Evolutionary conservation across 129 eudicot species (phyloP), one percentile per base, ranked within the genome.

Genomic region (Chrysanthemum makinoi): DNA sequence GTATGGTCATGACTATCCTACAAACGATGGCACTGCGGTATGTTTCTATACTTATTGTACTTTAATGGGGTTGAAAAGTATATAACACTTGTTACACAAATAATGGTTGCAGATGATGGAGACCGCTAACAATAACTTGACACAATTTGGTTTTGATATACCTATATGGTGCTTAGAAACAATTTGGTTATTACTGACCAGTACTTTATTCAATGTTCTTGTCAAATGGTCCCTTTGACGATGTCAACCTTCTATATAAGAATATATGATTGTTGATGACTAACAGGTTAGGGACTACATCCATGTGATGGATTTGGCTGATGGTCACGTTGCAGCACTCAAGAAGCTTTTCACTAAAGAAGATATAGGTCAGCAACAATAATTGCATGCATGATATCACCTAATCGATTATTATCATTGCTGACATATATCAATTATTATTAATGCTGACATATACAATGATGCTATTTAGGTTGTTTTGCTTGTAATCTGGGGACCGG

Each of bases 291-390:
- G 97, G 12, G 99, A 95, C 73, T 95, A 90, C 82, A 95, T 95
- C 82, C 99, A 95, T 76, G 99, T 95, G 64, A 95, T 95, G 97
- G 99, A 95, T 79, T 79, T 95, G 72, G 97, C 99, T n/a, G 99
- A 95, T 79, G 99, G 99, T 61, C 99, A 95, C 69, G 94, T 95
- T 19, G 89, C 84, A 33, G 99, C 99, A 35, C 81, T 95, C 12
- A 82, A 80, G 83, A 95, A 90, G 88, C 91, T 95, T 76, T 83
- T 87, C 56, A 75, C 75, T 0, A 20, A 81, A 72, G 73, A 90
- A 47, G 83, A 84, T 65, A 84, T 83, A 81, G 99, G 99, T 95
- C 74, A 86, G 71, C 47, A n/a, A 57, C 22, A 30, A 7, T 16
- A 71, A 33, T 43, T 46, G 13, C 47, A n/a, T 72, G n/a, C 16